Base-by-base conservation (phyloP, 2,329 filamentous ascomycete genomes). In the Alternaria incomplexa region DNA sequence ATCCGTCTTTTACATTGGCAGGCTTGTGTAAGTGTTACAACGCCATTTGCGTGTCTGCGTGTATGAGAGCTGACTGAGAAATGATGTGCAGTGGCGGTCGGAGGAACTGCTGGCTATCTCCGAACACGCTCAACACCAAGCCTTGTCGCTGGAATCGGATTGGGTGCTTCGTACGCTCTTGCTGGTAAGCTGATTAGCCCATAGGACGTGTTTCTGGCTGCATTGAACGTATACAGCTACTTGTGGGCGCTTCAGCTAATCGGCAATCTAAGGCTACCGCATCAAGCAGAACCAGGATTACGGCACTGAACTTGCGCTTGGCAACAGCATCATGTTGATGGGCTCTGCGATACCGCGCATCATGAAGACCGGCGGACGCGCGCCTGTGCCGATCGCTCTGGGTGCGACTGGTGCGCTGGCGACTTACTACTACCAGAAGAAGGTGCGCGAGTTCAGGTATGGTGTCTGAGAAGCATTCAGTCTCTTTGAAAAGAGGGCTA, bases 261-360 rank as follows among this genome's bases (percentile, higher is more conserved):
- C 23, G 36, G 25, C 12, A 10, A 23, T n/a, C 6, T 4, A 30
- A 62, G 73, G 73, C 13, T 75, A 75, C 46, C 66, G 67, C 11
- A 74, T 75, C 57, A 75, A 74, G 40, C 57, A 74, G 45, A 75
- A 75, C 40, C 66, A 69, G n/a, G 69, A 75, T 47, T 74, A 75
- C 30, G 73, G 73, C 22, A 71, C 71, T 12, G 73, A 75, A 48
- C 69, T 75, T 30, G 73, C 73, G 4, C 58, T 74, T 20, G 73
- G 69, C 11, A 75, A 73, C 61, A 75, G 73, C 43, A 43, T 73
- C 5, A 59, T 71, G 25, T 57, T 75, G 4, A 44, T 69, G 15
- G 73, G 73, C 20, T 74, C 72, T 11, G 72, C 72, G 5, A 61
- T 75, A 5, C 69, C 72, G 5, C 65, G 73, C 13, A 74, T 75